Base-by-base conservation (phyloP, 257 asterid species). In the Solanum infundibuliforme region DNA sequence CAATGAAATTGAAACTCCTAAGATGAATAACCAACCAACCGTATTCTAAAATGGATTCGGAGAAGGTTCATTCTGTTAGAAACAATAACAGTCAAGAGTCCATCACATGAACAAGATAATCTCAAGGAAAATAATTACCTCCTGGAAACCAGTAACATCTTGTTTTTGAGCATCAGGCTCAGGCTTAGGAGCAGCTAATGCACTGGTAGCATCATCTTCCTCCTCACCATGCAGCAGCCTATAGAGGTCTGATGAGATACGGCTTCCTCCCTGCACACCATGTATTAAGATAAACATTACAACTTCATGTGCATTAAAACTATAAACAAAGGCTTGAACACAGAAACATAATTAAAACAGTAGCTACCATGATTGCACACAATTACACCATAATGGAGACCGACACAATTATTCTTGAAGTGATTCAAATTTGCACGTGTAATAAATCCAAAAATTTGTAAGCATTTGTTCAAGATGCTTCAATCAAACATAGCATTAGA, bases 161-260 rank as follows among this genome's bases (percentile, higher is more conserved):
- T 76, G 91, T 89, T 93, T 95, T 60, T 88, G 95, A 13, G 89
- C 90, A 91, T 91, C 99, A 36, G 96, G 96, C 66, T 94, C 98
- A 76, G 98, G 93, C 92, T 96, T 97, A 66, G 98, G 96, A 9
- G 96, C 93, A 89, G 95, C 94, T 90, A 97, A 92, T 83, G 89
- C 93, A 90, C 99, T 97, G 69, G 98, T 96, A 89, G 99, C 99
- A 85, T 97, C 99, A 95, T 97, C 99, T 90, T 97, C 98, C 93
- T 94, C 99, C 85, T 97, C 99, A 90, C 88, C 92, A 48, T 94
- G 94, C 89, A 94, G 99, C 94, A 96, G 93, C 87, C 97, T 94
- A 88, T 84, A 88, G 88, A 97, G 93, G 46, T 97, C 99, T 10
- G 99, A 91, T 68, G 99, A 92, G 87, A 94, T 92, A 18, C 88